A percentile compares a stretch with the other conserved stretches of the same genome.
phyloP scores from a whole-genome alignment of 1,139 yeast genomes.

The Zygoascus sp. region DNA sequence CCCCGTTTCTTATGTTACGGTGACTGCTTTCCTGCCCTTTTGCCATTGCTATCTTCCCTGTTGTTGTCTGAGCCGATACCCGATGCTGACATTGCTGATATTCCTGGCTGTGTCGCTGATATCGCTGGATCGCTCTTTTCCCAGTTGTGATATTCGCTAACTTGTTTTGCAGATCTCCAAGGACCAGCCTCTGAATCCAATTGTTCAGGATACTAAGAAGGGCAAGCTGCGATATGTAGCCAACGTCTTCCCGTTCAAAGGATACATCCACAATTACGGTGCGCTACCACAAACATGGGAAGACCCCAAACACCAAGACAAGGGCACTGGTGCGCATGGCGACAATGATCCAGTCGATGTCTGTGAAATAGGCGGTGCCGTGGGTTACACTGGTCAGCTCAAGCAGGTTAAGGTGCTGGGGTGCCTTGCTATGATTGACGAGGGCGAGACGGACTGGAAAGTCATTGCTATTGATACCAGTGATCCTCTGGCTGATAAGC shows the following conservation, averaged over 20 bases:
- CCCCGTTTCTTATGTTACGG: no score
- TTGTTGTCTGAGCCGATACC: no score
- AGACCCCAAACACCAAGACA: conserved; percentile 63
- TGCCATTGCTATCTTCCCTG: no score
- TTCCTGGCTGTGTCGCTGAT: no score
- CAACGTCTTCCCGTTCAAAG: conserved; percentile 86
- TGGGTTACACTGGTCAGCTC: conserved; percentile 69
- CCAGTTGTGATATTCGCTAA: no score
- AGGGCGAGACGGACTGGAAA: conserved; percentile 95
- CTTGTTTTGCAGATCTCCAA: conserved; percentile 48
- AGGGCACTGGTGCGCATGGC: conserved; percentile 62
- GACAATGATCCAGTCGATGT: conserved; percentile 92
- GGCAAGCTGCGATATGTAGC: conserved; percentile 79
- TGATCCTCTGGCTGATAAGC: conserved; percentile 71
- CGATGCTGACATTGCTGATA: no score
- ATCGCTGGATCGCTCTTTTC: no score
- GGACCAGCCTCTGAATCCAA: conserved; percentile 66
- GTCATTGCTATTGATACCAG: conserved; percentile 68
- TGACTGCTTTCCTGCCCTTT: no score
- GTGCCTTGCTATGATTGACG: conserved; percentile 81
- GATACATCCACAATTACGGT: conserved; percentile 89
- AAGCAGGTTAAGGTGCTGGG: conserved; percentile 82
- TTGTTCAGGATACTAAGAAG: conserved; percentile 79
- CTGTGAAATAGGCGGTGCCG: conserved; percentile 77
- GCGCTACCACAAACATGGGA: conserved; percentile 97